Base-by-base conservation (phyloP, 768 basidiomycete genomes). In the Cantharellus cinnabarinus region DNA sequence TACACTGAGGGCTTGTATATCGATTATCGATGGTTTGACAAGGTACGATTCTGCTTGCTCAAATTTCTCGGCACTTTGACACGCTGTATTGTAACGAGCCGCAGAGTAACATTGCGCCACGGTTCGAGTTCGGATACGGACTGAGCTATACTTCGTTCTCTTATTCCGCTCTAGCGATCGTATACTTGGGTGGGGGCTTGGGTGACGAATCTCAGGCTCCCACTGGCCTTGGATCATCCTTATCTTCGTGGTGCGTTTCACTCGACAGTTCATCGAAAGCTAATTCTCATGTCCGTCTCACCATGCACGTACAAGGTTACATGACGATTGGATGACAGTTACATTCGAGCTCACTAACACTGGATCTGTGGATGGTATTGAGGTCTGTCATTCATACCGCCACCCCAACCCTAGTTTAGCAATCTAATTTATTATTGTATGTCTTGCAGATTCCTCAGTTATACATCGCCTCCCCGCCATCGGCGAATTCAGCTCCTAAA, bases 81-180 rank as follows among this genome's bases (percentile, higher is more conserved):
- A 10, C 20, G 20, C 20, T 1, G 20, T 29, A 29, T 29, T 59
- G 20, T 29, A 1, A 29, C 20, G 20, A 29, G 29, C 1, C 10
- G 44, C 1, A 71, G 42, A 71, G 67, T 42, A 71, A 67, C 52
- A 72, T 77, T 57, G 65, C 70, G 4, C 76, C 75, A n/a, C 68
- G 75, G 57, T 78, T 55, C 53, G 75, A 75, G 63, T 77, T 74
- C 58, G 76, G 73, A 50, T 81, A 73, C 67, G 76, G 69, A 2
- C 68, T 81, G 59, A 76, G 74, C 0, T 83, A 82, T 67, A 80
- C 80, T 5, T 73, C 71, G 0, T 83, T 81, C 70, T 62, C 69
- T 34, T 80, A 78, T 63, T 72, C 75, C 3, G 35, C 10, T 7
- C 52, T 54, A 29, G 20, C 20, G 20, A 29, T 29, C 20, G 20